These are phyloP conservation scores for Yarrowia bubula DNA, from an alignment of 805 yeast species.

Conservation along the genomic window DNA sequence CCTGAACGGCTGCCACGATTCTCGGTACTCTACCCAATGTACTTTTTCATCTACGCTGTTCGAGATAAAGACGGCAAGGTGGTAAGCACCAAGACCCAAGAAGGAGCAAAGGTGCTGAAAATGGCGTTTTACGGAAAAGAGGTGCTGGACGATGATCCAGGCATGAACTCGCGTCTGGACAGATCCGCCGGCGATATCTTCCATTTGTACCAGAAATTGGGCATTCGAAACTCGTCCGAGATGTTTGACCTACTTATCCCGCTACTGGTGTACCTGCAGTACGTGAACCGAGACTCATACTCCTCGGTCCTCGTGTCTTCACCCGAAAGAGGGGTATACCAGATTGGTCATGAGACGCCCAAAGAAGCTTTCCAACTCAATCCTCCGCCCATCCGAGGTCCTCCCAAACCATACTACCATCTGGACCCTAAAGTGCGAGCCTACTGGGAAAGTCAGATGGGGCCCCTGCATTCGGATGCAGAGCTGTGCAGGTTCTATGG, in stretches of 20 bases:
- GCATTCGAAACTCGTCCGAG: conserved; percentile 15
- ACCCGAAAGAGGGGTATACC: conserved; percentile 11
- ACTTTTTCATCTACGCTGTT: conserved; percentile 23
- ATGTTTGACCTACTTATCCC: conserved; percentile 17
- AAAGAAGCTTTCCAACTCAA: conserved; percentile 2
- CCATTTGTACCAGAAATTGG: conserved; percentile 18
- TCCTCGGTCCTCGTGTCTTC: conserved; percentile 1
- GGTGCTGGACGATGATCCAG: conserved; percentile 19
- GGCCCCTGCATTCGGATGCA: conserved; percentile 8
- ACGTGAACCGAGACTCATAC: conserved; percentile 22
- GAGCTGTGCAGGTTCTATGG: conserved; percentile 21
- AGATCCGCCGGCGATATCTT: conserved; percentile 10
- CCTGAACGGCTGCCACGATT: conserved; percentile 18
- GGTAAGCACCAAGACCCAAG: conserved; percentile 2
- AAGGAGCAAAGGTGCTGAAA: conserved; percentile 21
- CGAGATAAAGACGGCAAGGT: conserved; percentile 14
- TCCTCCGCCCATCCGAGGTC: background rate
- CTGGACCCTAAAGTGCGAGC: conserved; percentile 17
- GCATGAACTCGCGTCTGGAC: conserved; percentile 16
- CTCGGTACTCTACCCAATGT: conserved; percentile 21
- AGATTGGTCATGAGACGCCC: conserved; percentile 19
- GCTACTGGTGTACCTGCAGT: conserved; percentile 9
- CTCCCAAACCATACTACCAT: conserved; percentile 11
- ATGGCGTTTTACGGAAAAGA: conserved; percentile 23
- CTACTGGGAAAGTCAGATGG: conserved; percentile 15